These are phyloP conservation scores for Cystobasidium sp. DNA, from an alignment of 1,284 basidiomycete genomes.

Conservation along the genomic window DNA sequence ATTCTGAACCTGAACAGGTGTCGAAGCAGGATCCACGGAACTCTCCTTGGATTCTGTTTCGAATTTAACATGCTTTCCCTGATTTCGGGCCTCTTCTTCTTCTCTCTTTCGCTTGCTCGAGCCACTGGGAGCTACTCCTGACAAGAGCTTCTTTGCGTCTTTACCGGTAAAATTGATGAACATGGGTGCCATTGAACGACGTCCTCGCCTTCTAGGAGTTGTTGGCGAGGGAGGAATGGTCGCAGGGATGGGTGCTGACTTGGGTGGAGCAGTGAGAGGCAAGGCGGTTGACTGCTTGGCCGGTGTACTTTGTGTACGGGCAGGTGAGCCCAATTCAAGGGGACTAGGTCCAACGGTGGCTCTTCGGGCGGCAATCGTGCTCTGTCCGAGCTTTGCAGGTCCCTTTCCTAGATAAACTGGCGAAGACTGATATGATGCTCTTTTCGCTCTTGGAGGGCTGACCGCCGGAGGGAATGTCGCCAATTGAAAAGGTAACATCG, in stretches of 20 bases:
- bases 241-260: conserved; percentile 12
- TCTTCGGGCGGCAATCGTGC: conserved; percentile 15
- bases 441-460: background rate
- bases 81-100: conserved; percentile 43
- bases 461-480: background rate
- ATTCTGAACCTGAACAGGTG: too few species aligned
- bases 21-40: background rate
- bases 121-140: conserved; percentile 53
- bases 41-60: background rate
- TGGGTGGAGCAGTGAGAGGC: background rate
- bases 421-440: conserved; percentile 6
- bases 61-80: conserved; percentile 25
- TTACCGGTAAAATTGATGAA: conserved; percentile 54
- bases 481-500: conserved; percentile 15
- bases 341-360: conserved; percentile 34
- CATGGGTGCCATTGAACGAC: conserved; percentile 33
- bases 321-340: conserved; percentile 2
- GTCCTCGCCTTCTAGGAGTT: background rate
- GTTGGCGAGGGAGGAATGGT: conserved; percentile 10
- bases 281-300: background rate
- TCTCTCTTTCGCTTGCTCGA: conserved; percentile 51
- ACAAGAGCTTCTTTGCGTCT: conserved; percentile 50
- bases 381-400: background rate
- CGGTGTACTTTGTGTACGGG: background rate
- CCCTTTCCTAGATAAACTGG: conserved; percentile 33